Percentiles rank a stretch among this genome's conserved stretches.
phyloP scores from a whole-genome alignment of 148 eudicot species.

The Cornus kousa region DNA sequence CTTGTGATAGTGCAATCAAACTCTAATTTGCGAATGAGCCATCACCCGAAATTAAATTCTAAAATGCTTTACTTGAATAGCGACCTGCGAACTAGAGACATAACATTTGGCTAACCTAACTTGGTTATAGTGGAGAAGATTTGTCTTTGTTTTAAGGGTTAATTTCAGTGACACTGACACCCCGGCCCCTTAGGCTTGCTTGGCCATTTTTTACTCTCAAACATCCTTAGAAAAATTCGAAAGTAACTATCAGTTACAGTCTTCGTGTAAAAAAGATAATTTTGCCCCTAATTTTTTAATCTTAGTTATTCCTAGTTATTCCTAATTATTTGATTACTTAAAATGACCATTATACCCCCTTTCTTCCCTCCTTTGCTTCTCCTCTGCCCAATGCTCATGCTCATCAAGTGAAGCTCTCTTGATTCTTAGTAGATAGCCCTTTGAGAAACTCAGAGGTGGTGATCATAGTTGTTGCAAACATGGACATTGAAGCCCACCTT shows the following conservation, averaged over 20 bases:
- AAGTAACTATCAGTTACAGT: too few species aligned
- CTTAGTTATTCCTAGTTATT: too few species aligned
- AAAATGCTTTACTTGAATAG: neutral
- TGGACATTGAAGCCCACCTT: conserved; percentile 61
- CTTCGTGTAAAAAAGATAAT: too few species aligned
- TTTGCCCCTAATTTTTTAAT: too few species aligned
- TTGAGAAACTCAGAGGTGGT: conserved; percentile 61
- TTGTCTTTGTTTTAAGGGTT: neutral
- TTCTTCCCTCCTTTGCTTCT: neutral
- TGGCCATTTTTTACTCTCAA: too few species aligned
- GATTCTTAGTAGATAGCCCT: conserved; percentile 45
- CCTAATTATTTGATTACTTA: too few species aligned
- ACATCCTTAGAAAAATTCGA: too few species aligned
- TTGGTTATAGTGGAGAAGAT: neutral
- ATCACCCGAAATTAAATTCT: neutral
- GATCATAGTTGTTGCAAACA: conserved; percentile 57
- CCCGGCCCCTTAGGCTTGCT: too few species aligned
- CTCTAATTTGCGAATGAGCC: neutral
- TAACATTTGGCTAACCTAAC: neutral
- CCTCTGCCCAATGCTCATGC: neutral
- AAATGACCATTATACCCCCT: neutral
- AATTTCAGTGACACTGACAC: too few species aligned
- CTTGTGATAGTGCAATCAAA: neutral
- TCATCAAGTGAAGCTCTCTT: conserved; percentile 20
- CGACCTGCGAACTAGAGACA: neutral